phyloP scores from a whole-genome alignment of 441 rosid species.

The Dalechampia spathulata region DNA sequence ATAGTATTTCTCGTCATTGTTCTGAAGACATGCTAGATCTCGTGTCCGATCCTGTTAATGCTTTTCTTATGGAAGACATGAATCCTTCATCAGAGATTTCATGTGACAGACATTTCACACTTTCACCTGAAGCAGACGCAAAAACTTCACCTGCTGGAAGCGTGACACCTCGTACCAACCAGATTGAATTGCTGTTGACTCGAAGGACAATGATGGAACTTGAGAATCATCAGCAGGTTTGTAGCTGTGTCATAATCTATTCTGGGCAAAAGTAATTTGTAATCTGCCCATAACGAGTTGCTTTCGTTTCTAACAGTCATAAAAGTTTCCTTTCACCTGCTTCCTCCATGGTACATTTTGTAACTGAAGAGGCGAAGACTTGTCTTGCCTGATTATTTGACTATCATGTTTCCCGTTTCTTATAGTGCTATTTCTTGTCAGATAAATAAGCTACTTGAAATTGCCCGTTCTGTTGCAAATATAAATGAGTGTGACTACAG shows the following conservation, averaged over 20 bases:
- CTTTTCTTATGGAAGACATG: slow-evolving; percentile 44
- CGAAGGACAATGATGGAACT: slow-evolving; percentile 71
- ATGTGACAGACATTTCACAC: slow-evolving; percentile 29
- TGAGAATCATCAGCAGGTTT: slow-evolving; percentile 83
- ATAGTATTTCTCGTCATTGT: slow-evolving; percentile 34
- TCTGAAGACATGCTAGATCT: slow-evolving; percentile 54
- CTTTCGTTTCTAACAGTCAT: too few relatives aligned
- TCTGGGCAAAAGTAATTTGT: background rate
- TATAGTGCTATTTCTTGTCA: slow-evolving; percentile 28
- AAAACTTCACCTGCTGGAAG: slow-evolving; percentile 64
- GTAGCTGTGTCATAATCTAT: slow-evolving; percentile 2
- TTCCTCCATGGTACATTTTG: too few relatives aligned
- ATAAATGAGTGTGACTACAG: slow-evolving; percentile 56
- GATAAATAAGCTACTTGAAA: slow-evolving; percentile 69
- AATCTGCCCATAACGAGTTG: background rate
- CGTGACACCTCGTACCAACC: slow-evolving; percentile 79
- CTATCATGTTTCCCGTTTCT: slow-evolving; percentile 7
- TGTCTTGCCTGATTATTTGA: background rate
- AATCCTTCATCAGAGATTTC: slow-evolving; percentile 38
- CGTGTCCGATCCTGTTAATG: slow-evolving; percentile 45
- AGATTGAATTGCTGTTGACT: slow-evolving; percentile 72
- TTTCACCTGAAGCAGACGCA: slow-evolving; percentile 34
- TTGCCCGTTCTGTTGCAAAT: slow-evolving; percentile 74
- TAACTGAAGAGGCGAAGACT: too few relatives aligned
- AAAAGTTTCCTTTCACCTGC: background rate